Conservation (phyloP, 179 eudicot species). For the Beta lomatogona region DNA sequence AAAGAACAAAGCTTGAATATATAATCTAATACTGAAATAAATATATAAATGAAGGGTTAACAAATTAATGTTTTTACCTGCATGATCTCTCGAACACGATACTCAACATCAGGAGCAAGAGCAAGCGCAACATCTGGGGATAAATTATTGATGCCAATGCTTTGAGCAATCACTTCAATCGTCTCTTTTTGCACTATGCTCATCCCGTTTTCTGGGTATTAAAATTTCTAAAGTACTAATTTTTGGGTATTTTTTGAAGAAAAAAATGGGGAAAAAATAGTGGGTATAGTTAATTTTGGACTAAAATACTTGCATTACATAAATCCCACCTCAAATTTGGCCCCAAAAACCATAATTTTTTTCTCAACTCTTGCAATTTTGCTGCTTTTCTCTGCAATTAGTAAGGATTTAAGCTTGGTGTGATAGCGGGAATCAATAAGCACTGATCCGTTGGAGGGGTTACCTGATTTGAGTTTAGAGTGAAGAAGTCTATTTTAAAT, state of each 20-base stretch:
- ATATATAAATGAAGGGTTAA: background rate
- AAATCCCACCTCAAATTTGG: background rate
- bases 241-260: slow-evolving; percentile 1
- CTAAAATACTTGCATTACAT: background rate
- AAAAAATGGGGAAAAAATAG: no score
- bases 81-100: slow-evolving; percentile 82
- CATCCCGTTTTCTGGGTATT: slow-evolving; percentile 35
- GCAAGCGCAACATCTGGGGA: slow-evolving; percentile 69
- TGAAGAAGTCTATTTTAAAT: no score
- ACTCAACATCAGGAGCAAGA: slow-evolving; percentile 81
- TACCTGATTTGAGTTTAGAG: no score
- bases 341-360: background rate
- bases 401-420: background rate
- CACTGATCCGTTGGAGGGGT: background rate
- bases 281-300: slow-evolving; percentile 8
- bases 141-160: slow-evolving; percentile 68
- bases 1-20: background rate
- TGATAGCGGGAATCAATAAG: slow-evolving; percentile 3
- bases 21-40: background rate
- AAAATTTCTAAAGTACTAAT: background rate
- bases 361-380: background rate
- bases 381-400: slow-evolving; percentile 1
- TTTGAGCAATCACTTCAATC: slow-evolving; percentile 76
- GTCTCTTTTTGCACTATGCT: slow-evolving; percentile 69
- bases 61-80: slow-evolving; percentile 42